A percentile compares a stretch with the other conserved stretches of the same genome.
These are phyloP conservation scores for Magnusiomyces magnusii DNA, from an alignment of 1,139 yeast species.

Conservation along the genomic window DNA sequence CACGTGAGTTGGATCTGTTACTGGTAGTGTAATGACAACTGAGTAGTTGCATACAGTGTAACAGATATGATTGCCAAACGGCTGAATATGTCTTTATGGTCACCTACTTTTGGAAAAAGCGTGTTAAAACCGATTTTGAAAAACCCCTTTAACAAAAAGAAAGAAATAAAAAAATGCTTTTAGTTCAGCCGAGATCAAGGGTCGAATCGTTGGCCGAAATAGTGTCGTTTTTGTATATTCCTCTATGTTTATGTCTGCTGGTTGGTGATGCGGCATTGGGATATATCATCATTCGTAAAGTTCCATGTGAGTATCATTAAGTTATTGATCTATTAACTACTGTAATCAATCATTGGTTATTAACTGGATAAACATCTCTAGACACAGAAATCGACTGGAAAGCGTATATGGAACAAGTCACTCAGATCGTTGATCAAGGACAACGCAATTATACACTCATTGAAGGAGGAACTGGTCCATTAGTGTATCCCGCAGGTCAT, in stretches of 20 bases:
- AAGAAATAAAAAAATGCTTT: too few relatives aligned
- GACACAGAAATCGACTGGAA: slow-evolving; percentile 86
- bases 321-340: not conserved
- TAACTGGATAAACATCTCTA: too few relatives aligned
- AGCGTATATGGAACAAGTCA: slow-evolving; percentile 86
- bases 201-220: not conserved
- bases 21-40: too few relatives aligned
- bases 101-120: too few relatives aligned
- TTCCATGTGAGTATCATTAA: slow-evolving; percentile 36
- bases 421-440: slow-evolving; percentile 47
- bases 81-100: too few relatives aligned
- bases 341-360: not conserved
- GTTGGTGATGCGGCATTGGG: slow-evolving; percentile 24
- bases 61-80: too few relatives aligned
- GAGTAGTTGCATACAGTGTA: too few relatives aligned
- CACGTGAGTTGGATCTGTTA: too few relatives aligned
- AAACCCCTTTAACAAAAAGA: too few relatives aligned
- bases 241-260: slow-evolving; percentile 9
- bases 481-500: slow-evolving; percentile 94
- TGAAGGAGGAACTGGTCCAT: slow-evolving; percentile 84
- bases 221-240: not conserved
- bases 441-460: slow-evolving; percentile 63
- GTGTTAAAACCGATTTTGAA: too few relatives aligned
- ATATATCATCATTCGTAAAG: slow-evolving; percentile 38
- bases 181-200: not conserved